phyloP scores from a whole-genome alignment of 352 stramenopile species.

The Pythium diclinum region DNA sequence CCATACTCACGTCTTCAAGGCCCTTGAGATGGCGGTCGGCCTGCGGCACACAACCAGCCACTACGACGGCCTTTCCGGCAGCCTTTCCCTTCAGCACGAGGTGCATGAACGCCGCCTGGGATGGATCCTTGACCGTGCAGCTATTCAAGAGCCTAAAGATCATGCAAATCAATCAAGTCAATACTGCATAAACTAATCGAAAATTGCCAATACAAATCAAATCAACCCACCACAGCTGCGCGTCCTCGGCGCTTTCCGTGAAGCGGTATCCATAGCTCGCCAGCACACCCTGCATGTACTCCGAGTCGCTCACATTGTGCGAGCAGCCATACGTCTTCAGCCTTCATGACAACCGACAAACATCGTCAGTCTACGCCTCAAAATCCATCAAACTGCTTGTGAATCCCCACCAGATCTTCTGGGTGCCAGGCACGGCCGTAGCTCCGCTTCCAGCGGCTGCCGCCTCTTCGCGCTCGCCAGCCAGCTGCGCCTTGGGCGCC shows the following conservation, averaged over 20 bases:
- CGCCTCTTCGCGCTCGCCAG: constrained; percentile 18
- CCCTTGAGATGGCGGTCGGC: constrained; percentile 81
- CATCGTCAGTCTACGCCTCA: background rate
- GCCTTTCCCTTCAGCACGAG: constrained; percentile 77
- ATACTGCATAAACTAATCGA: background rate
- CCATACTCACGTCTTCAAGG: constrained; percentile 81
- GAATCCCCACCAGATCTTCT: constrained; percentile 56
- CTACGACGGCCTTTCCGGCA: constrained; percentile 84
- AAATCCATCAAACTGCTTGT: background rate
- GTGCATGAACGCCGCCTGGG: constrained; percentile 89
- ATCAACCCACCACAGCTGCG: constrained; percentile 67
- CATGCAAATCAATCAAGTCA: background rate
- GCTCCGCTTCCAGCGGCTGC: constrained; percentile 21
- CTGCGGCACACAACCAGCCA: constrained; percentile 90
- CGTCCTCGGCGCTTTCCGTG: constrained; percentile 63
- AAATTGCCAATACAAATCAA: too few species aligned
- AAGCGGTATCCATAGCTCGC: constrained; percentile 89
- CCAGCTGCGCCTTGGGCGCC: constrained; percentile 42
- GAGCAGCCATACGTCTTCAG: constrained; percentile 91
- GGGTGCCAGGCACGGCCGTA: constrained; percentile 53
- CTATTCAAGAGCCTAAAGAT: constrained; percentile 78
- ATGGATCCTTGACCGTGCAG: constrained; percentile 93
- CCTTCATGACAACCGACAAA: constrained; percentile 23
- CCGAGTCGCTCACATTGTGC: constrained; percentile 92
- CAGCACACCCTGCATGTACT: constrained; percentile 93